Evolutionary conservation across 768 basidiomycete genomes (phyloP), one percentile per base, ranked within the genome.

Genomic region (Vishniacozyma victoriae): DNA sequence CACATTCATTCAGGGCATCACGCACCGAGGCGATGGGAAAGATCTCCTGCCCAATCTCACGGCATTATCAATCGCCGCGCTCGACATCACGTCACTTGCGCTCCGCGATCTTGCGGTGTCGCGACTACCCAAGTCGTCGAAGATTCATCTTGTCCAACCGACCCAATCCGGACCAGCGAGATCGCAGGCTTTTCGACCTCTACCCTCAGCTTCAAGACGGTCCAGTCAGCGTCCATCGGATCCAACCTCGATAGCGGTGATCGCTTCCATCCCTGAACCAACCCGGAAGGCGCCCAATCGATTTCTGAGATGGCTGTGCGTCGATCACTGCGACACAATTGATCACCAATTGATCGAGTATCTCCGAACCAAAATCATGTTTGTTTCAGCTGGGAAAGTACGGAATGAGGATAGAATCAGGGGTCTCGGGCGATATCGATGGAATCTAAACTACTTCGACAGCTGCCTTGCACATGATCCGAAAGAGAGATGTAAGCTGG

Each of bases 261-360:
- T 35, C 3, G 14, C 4, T 13, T 20, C 33, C 15, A 9, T 11
- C 19, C 35, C 11, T 33, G 11, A 18, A n/a, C 18, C 18, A 18
- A 33, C 14, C 14, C 39, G 7, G n/a, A 1, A 37, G 5, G 4
- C n/a, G 12, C 5, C 57, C 22, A 40, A 50, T 14, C 41, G 51
- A 13, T 27, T 24, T 14, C 44, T 67, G 49, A 38, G 35, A 2
- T 67, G 64, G 64, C 48, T 67, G n/a, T 54, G 51, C 42, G 23
- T 63, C n/a, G 64, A 67, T 31, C 50, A 57, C 29, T 67, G 64
- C 35, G 64, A 58, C 20, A 23, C n/a, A 4, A 46, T 67, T n/a
- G 54, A 62, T n/a, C 16, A 27, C 0, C 41, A 45, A 22, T 15
- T 52, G 5, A n/a, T 46, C 6, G 40, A 41, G 5, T 19, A 18